Percentiles rank a stretch among this genome's conserved stretches.
phyloP scores from a whole-genome alignment of 805 yeast species.

The Suhomyces xylopsoci region DNA sequence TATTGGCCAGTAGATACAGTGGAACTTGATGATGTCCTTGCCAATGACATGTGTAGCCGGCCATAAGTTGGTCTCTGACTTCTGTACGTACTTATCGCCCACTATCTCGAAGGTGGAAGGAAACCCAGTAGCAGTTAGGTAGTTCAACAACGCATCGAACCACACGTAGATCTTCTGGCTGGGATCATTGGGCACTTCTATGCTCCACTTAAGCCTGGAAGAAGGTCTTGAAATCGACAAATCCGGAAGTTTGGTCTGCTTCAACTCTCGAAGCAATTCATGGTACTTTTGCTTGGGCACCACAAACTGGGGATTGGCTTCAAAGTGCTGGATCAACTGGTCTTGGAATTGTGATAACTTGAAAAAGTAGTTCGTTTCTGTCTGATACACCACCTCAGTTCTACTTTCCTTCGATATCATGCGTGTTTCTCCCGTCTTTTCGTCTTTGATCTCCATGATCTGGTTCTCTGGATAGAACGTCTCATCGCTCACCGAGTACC shows the following conservation, averaged over 20 bases:
- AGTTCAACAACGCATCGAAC: conserved; percentile 92
- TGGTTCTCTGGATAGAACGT: conserved; percentile 87
- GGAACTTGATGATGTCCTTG: conserved; percentile 86
- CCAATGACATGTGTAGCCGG: conserved; percentile 85
- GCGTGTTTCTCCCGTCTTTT: conserved; percentile 25
- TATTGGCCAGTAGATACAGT: conserved; percentile 92
- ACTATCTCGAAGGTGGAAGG: conserved; percentile 17
- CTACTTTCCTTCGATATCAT: conserved; percentile 65
- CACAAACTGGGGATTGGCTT: conserved; percentile 56
- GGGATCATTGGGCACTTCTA: conserved; percentile 77
- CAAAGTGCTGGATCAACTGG: conserved; percentile 47
- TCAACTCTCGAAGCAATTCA: conserved; percentile 58
- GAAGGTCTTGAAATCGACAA: conserved; percentile 86
- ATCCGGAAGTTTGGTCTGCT: conserved; percentile 50
- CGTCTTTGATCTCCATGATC: conserved; percentile 39
- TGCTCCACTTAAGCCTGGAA: conserved; percentile 81
- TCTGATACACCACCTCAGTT: conserved; percentile 68
- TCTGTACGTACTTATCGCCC: background rate
- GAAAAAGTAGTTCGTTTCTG: conserved; percentile 87
- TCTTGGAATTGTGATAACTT: conserved; percentile 60
- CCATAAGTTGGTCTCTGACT: conserved; percentile 38
- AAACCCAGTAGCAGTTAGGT: conserved; percentile 68
- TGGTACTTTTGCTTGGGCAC: conserved; percentile 56
- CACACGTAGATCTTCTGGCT: conserved; percentile 88
- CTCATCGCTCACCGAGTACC: conserved; percentile 95